These are phyloP conservation scores for Microdochium bolleyi DNA, from an alignment of 2,329 filamentous ascomycete genomes.

Conservation along the genomic window DNA sequence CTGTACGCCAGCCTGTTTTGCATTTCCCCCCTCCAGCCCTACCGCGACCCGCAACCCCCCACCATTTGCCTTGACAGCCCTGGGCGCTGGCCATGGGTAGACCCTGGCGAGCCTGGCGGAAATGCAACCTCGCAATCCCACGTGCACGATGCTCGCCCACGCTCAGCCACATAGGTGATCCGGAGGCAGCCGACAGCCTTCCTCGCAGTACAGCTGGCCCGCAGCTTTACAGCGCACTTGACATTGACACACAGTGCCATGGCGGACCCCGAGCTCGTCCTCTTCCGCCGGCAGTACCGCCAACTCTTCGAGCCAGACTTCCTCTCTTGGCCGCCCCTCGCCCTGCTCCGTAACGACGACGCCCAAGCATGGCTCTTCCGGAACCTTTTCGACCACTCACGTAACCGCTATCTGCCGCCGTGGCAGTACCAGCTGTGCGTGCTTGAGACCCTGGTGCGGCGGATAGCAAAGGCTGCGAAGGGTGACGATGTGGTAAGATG, in stretches of 20 bases:
- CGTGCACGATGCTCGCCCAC: too few relatives aligned
- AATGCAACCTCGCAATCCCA: too few relatives aligned
- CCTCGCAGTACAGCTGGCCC: too few relatives aligned
- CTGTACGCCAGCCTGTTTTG: too few relatives aligned
- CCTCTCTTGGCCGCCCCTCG: constrained; percentile 18
- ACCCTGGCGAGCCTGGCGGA: too few relatives aligned
- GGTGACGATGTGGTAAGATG: too few relatives aligned
- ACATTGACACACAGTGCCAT: neutral
- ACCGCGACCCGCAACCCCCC: too few relatives aligned
- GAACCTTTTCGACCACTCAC: constrained; percentile 44
- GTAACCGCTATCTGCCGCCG: constrained; percentile 42
- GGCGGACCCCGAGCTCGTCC: constrained; percentile 13
- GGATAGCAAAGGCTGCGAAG: constrained; percentile 37
- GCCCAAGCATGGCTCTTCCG: constrained; percentile 34
- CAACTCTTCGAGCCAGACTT: constrained; percentile 23
- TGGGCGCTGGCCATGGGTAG: too few relatives aligned
- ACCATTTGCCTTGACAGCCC: too few relatives aligned
- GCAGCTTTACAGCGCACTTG: neutral
- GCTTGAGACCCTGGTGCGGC: constrained; percentile 47
- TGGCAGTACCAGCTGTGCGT: constrained; percentile 51
- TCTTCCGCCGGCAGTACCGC: constrained; percentile 20
- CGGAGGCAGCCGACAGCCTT: too few relatives aligned
- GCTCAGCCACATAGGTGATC: too few relatives aligned
- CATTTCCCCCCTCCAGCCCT: too few relatives aligned
- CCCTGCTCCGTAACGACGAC: constrained; percentile 15